Base-by-base conservation (phyloP, 148 eudicot genomes). In the Chenopodium formosanum region DNA sequence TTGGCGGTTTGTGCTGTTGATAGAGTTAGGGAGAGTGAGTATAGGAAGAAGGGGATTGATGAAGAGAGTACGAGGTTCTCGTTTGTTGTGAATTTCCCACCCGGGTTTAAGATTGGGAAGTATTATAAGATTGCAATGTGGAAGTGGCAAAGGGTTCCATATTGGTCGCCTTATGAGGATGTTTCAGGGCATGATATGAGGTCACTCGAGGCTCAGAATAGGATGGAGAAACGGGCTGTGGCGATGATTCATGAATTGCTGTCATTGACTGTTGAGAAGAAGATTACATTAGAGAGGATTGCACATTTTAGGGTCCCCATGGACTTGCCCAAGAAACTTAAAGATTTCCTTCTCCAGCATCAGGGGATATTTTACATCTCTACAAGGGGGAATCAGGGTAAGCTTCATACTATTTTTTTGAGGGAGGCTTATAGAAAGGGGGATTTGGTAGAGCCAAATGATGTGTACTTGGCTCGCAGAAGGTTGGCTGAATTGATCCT, bases 81-180 rank as follows among this genome's bases (percentile, higher is more conserved):
- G 1, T 96, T 96, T 62, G 78, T 89, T 20, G 92, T 92, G 83
- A 91, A 92, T 91, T 96, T 94, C 75, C 99, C 99, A 14, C 99
- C 98, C 0, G 99, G 99, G 76, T 96, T 94, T 83, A 96, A 86
- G 87, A 85, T 88, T 27, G 90, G 92, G 12, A 96, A 96, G 88
- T 94, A 92, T 79, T 97, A 85, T 77, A 97, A 89, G 83, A 94
- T 94, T 86, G 99, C 93, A 7, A 88, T 97, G 82, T 94, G 99
- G 99, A 94, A 92, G 76, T 97, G 99, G 99, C 99, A 97, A 82
- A 78, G 99, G 82, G 50, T 94, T 82, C 99, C 99, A 1, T 97
- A 97, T 85, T 97, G 99, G 99, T 92, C 98, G 8, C 99, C 97
- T 0, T 97, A 97, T 79, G 99, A 94, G 81, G 93, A 97, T 84